A percentile compares a stretch with the other conserved stretches of the same genome.
phyloP scores from a whole-genome alignment of 495 filamentous ascomycete genomes.

The Aspergillus nanangensis region DNA sequence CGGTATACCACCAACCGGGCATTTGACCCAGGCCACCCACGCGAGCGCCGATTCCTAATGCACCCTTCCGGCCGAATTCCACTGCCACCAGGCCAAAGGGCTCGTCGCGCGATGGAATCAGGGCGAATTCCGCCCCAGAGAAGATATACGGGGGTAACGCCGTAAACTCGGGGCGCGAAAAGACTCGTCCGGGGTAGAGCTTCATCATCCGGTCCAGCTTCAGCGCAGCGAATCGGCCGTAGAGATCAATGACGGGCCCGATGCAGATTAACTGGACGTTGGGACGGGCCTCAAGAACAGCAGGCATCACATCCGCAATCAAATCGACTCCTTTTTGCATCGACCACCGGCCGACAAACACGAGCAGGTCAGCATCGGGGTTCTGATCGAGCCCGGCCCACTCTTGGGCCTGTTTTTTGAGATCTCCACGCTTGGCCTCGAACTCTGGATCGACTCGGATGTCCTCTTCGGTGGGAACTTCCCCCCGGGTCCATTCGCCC shows the following conservation, averaged over 20 bases:
- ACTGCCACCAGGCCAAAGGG: slow-evolving; percentile 76
- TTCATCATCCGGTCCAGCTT: slow-evolving; percentile 70
- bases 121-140: slow-evolving; percentile 71
- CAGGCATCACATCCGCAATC: slow-evolving; percentile 71
- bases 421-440: slow-evolving; percentile 49
- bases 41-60: slow-evolving; percentile 65
- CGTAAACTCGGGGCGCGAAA: slow-evolving; percentile 72
- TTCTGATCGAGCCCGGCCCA: slow-evolving; percentile 67
- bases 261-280: slow-evolving; percentile 66
- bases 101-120: slow-evolving; percentile 75
- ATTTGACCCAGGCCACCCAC: slow-evolving; percentile 67
- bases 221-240: slow-evolving; percentile 70
- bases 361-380: slow-evolving; percentile 65
- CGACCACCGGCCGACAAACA: slow-evolving; percentile 75
- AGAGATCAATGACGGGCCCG: slow-evolving; percentile 72
- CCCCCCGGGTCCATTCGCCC: slow-evolving; percentile 56
- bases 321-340: slow-evolving; percentile 75
- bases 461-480: slow-evolving; percentile 35
- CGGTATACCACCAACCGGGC: slow-evolving; percentile 70
- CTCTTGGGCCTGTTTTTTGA: slow-evolving; percentile 67
- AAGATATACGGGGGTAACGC: slow-evolving; percentile 71
- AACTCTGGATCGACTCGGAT: slow-evolving; percentile 51
- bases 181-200: slow-evolving; percentile 66
- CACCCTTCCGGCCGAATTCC: slow-evolving; percentile 74
- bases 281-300: slow-evolving; percentile 60